Evolutionary conservation across 805 yeast species (phyloP), one percentile per base, ranked within the genome.

Genomic region (Wickerhamiella domercqiae): DNA sequence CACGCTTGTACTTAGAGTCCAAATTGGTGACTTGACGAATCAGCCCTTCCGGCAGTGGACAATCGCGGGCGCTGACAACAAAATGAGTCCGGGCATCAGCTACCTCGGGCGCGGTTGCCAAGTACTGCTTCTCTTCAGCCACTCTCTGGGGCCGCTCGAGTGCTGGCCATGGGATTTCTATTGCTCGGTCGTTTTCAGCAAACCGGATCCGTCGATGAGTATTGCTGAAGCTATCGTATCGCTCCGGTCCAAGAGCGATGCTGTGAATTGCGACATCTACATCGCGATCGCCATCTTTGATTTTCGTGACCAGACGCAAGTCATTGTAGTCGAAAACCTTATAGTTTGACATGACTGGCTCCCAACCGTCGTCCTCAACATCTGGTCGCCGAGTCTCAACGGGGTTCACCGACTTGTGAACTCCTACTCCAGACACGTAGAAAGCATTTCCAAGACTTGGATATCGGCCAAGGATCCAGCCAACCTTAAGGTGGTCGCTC

Each of bases 81-180:
- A 72, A 78, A 56, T 66, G 79, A 3, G 95, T 74, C 55, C 83
- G 77, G 48, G 73, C 80, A 43, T 74, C 70, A 2, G 71, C 83
- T 2, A 62, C 57, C 7, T 63, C 70, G 21, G 69, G 67, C 4
- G 58, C 54, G 1, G 93, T 80, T 3, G 75, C 70, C 45, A 71
- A 62, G 21, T 53, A 60, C 36, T 74, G 75, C 21, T 37, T 39
- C 24, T 35, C 41, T 15, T 26, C 38, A 7, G 20, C 37, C 2
- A 36, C 45, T 0, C 64, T 60, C 41, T 57, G 46, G 5, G 53
- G 47, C 17, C 55, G 55, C 24, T 66, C 73, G 1, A 90, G 86
- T 48, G 71, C 68, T 28, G 95, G 95, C 93, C 94, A 87, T 38
- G 96, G 96, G 36, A 86, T 75, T 18, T 74, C 70, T 37, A 82